phyloP scores from a whole-genome alignment of 768 basidiomycete species.

The Mycena crocata region DNA sequence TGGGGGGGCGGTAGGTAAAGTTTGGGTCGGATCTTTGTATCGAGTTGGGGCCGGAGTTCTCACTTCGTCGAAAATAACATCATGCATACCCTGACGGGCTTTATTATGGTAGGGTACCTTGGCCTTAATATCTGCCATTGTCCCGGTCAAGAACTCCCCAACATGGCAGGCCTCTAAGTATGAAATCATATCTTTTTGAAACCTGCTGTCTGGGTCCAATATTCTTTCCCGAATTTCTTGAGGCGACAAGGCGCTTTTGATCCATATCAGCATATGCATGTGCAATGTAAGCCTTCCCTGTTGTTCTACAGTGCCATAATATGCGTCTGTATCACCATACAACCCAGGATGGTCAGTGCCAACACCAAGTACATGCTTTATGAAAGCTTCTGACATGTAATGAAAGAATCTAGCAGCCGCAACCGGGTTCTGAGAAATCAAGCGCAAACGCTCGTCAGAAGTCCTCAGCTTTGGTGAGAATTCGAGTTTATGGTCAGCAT shows the following conservation, averaged over 20 bases:
- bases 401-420: conserved; percentile 49
- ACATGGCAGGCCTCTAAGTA: conserved; percentile 47
- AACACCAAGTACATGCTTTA: conserved; percentile 44
- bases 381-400: conserved; percentile 43
- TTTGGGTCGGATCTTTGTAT: conserved; percentile 39
- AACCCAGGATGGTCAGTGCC: conserved; percentile 35
- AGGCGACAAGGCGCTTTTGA: conserved; percentile 39
- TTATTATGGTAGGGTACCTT: background rate
- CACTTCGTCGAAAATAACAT: background rate
- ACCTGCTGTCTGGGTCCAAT: conserved; percentile 36
- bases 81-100: background rate
- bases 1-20: conserved; percentile 39
- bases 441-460: conserved; percentile 12
- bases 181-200: conserved; percentile 39
- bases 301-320: conserved; percentile 55
- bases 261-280: conserved; percentile 51
- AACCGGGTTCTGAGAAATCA: conserved; percentile 39
- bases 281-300: conserved; percentile 52
- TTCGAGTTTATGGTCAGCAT: conserved; percentile 38
- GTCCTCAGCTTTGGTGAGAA: conserved; percentile 34
- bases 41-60: background rate
- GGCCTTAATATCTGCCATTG: conserved; percentile 30
- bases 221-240: conserved; percentile 45
- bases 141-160: conserved; percentile 45
- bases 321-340: conserved; percentile 44